These are phyloP conservation scores for Physocladia obscura DNA, from an alignment of 192 early-diverging fungal genomes.

Conservation along the genomic window DNA sequence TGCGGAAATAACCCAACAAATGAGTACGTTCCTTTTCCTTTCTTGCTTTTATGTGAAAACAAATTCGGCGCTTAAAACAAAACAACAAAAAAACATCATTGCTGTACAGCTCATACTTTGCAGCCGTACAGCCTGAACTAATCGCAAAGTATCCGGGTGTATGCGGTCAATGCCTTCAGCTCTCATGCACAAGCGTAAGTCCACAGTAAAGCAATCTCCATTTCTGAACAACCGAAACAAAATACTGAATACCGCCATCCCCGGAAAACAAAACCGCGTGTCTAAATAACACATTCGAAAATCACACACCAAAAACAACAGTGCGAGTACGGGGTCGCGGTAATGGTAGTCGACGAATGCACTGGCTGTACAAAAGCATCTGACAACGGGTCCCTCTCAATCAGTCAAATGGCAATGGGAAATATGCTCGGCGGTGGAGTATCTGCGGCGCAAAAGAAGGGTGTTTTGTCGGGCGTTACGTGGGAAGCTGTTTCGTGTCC, in stretches of 20 bases:
- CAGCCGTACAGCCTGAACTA: background rate
- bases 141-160: background rate
- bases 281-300: no score
- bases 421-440: background rate
- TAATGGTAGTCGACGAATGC: constrained; percentile 11
- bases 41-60: no score
- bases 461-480: background rate
- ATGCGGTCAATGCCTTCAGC: constrained; percentile 4
- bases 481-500: constrained; percentile 11
- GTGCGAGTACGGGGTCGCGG: background rate
- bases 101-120: constrained; percentile 24
- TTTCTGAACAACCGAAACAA: background rate
- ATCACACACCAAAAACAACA: background rate
- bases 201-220: background rate
- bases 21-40: no score
- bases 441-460: background rate
- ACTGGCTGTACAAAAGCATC: background rate
- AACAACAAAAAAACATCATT: no score
- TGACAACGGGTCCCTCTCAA: constrained; percentile 3
- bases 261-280: no score
- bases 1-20: background rate
- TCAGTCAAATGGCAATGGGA: constrained; percentile 5
- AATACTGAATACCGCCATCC: no score
- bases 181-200: constrained; percentile 7
- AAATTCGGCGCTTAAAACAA: no score